Percentiles rank a stretch among this genome's conserved stretches.
Evolutionary conservation across 331 rosid species (phyloP).

Genomic region (Rosa hybrid): DNA sequence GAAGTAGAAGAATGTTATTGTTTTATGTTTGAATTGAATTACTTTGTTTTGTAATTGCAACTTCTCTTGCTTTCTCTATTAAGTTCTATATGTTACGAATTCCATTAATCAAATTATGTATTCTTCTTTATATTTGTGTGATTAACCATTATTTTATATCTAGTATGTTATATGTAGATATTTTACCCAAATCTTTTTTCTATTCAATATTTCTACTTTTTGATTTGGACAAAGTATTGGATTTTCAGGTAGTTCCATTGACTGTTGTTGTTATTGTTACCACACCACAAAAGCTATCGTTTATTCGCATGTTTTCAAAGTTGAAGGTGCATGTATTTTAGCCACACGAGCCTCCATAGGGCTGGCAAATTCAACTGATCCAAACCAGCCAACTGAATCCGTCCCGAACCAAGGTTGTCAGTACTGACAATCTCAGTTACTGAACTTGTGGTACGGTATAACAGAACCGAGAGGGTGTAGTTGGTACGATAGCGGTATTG

Average conservation of each 20-base stretch:
- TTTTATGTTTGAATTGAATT: no score
- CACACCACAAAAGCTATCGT: constrained; percentile 95
- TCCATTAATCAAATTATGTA: neutral
- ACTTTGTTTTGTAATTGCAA: no score
- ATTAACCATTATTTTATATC: neutral
- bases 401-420: no score
- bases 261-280: constrained; percentile 96
- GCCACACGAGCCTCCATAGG: constrained; percentile 3
- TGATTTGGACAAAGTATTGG: constrained; percentile 27
- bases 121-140: neutral
- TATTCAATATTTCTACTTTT: constrained; percentile 13
- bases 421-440: no score
- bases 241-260: constrained; percentile 77
- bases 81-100: no score
- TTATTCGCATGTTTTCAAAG: constrained; percentile 98
- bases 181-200: constrained; percentile 5
- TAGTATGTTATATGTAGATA: neutral
- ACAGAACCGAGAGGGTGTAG: no score
- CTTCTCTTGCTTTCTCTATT: no score
- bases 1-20: no score
- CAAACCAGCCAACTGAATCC: no score
- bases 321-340: constrained; percentile 64
- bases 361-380: no score
- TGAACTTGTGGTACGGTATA: no score
- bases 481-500: no score